A percentile compares a stretch with the other conserved stretches of the same genome.
Conservation (phyloP, 306 rosid species). For the Acacia melanoxylon region DNA sequence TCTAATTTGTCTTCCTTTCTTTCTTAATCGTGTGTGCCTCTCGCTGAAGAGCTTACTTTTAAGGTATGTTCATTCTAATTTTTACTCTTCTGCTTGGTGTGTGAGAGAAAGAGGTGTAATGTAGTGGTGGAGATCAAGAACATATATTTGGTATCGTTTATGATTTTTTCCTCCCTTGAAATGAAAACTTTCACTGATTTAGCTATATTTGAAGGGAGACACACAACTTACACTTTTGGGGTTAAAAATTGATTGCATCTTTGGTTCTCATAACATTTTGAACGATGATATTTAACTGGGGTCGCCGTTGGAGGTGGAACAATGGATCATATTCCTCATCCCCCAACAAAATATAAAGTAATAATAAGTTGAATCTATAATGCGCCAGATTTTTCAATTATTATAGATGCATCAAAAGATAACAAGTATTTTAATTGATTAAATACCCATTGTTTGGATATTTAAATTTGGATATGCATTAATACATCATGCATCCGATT, state of each 20-base stretch:
- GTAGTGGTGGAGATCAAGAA: background rate
- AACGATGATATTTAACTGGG: background rate
- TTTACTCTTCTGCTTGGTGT: background rate
- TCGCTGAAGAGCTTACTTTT: too few relatives aligned
- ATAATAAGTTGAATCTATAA: too few relatives aligned
- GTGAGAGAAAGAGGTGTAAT: background rate
- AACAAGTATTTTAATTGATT: too few relatives aligned
- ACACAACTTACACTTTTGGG: background rate
- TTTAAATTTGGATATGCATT: too few relatives aligned
- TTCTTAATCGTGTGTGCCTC: too few relatives aligned
- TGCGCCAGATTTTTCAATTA: too few relatives aligned
- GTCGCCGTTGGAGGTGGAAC: background rate
- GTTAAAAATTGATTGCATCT: background rate
- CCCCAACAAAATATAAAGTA: too few relatives aligned
- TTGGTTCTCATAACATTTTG: background rate
- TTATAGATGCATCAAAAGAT: too few relatives aligned
- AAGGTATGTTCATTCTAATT: too few relatives aligned
- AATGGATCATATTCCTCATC: background rate
- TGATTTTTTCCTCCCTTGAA: background rate
- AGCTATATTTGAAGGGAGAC: constrained; percentile 5
- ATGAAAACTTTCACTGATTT: constrained; percentile 6
- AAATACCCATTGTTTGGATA: too few relatives aligned
- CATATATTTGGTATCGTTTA: background rate
- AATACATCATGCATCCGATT: too few relatives aligned
- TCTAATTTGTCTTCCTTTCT: too few relatives aligned